A percentile compares a stretch with the other conserved stretches of the same genome.
These are phyloP conservation scores for Gossypium davidsonii DNA, from an alignment of 441 rosid species.

Conservation along the genomic window DNA sequence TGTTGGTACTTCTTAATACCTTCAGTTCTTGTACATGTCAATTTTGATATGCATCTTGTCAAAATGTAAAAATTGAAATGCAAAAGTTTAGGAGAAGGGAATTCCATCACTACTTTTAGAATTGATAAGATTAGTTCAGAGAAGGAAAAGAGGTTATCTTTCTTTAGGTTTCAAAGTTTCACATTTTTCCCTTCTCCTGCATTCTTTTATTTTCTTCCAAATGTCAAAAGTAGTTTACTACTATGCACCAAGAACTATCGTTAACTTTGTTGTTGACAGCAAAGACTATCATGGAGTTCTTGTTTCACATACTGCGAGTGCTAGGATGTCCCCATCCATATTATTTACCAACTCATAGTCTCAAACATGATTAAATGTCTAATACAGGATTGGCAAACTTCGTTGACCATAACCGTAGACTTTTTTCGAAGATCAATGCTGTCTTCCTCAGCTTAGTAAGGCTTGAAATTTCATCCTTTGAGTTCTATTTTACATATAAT, in stretches of 20 bases:
- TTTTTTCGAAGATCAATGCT: conserved; percentile 57
- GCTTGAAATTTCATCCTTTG: conserved; percentile 15
- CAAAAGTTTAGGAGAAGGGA: neutral
- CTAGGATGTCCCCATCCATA: neutral
- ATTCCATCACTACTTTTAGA: neutral
- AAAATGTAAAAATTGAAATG: neutral
- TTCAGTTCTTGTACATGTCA: conserved; percentile 3
- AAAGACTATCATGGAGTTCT: neutral
- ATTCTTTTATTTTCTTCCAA: neutral
- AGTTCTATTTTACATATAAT: conserved; percentile 5
- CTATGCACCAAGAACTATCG: neutral
- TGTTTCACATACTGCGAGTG: neutral
- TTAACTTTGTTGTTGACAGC: neutral
- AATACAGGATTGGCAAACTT: conserved; percentile 59
- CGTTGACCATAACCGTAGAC: conserved; percentile 70
- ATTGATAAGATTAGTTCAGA: neutral
- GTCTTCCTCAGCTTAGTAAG: conserved; percentile 79
- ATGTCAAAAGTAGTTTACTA: neutral
- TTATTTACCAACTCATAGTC: neutral
- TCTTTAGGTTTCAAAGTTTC: neutral
- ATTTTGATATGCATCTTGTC: neutral
- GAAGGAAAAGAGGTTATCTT: neutral
- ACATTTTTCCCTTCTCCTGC: neutral
- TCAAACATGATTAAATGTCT: conserved; percentile 18
- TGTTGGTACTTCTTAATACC: conserved; percentile 5